phyloP scores from a whole-genome alignment of 2,329 filamentous ascomycete species.

The Biscogniauxia sp. region DNA sequence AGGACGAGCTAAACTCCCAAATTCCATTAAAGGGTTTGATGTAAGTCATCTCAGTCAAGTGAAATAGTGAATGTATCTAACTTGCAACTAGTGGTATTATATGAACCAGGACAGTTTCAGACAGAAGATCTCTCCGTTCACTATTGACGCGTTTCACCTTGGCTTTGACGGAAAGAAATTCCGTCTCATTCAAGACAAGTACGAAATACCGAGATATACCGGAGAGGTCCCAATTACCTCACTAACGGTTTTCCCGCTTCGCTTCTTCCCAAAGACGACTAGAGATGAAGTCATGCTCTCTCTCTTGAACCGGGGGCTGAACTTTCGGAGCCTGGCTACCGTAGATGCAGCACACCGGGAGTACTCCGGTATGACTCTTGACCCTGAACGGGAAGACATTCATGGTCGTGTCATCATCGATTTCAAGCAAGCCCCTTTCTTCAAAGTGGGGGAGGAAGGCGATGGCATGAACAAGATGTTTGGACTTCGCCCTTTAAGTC shows the following conservation, averaged over 20 bases:
- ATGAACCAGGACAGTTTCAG: no score
- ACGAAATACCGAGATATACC: conserved; percentile 8
- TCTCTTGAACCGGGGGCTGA: conserved; percentile 6
- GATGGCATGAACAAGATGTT: conserved; percentile 3
- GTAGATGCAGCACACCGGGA: conserved; percentile 14
- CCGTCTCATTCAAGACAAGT: conserved; percentile 7
- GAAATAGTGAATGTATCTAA: background rate
- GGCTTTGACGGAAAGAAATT: conserved; percentile 10
- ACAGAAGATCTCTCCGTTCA: conserved; percentile 11
- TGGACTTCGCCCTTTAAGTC: conserved; percentile 10
- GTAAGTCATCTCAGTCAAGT: conserved; percentile 1
- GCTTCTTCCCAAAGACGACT: background rate
- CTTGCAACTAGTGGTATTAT: no score
- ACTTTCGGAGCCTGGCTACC: conserved; percentile 3
- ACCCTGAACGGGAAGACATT: conserved; percentile 4
- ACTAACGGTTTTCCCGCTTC: conserved; percentile 4
- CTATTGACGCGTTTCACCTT: conserved; percentile 12
- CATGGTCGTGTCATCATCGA: conserved; percentile 9
- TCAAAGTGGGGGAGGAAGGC: background rate
- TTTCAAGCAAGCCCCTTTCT: conserved; percentile 9
- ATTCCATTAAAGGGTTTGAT: background rate
- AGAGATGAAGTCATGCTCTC: background rate
- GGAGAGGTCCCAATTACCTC: conserved; percentile 4
- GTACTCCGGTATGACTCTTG: conserved; percentile 8
- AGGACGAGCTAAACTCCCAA: conserved; percentile 9